A percentile compares a stretch with the other conserved stretches of the same genome.
Evolutionary conservation across 352 stramenopile genomes (phyloP).

Genomic region (Halophytophthora batemanensis): DNA sequence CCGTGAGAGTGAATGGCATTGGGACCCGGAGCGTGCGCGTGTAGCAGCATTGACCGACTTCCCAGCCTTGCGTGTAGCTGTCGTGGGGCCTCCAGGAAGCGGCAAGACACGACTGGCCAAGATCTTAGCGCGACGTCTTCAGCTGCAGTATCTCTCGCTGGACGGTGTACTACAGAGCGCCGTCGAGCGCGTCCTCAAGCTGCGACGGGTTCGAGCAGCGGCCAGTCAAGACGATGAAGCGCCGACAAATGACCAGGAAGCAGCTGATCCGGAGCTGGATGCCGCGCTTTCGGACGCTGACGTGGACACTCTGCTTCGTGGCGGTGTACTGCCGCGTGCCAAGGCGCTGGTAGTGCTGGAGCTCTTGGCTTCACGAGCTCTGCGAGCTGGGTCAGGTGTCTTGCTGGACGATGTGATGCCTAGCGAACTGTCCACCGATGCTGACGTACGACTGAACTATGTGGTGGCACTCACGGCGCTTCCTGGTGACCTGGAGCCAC

Average conservation of each 20-base stretch:
- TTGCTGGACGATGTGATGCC: conserved; percentile 66
- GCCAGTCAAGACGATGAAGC: background rate
- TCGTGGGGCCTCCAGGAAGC: conserved; percentile 53
- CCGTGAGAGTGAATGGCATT: conserved; percentile 20
- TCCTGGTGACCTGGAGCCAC: conserved; percentile 32
- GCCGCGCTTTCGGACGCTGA: background rate
- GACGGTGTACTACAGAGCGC: conserved; percentile 39
- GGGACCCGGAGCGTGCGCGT: conserved; percentile 42
- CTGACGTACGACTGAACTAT: conserved; percentile 38
- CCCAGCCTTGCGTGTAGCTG: conserved; percentile 40
- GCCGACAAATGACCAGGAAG: no score
- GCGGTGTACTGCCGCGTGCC: no score
- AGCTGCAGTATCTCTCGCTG: conserved; percentile 50
- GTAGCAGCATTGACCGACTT: conserved; percentile 34
- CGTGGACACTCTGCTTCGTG: background rate
- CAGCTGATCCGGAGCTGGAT: background rate
- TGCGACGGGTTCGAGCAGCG: conserved; percentile 6
- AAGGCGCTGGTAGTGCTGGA: background rate
- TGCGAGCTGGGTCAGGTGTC: conserved; percentile 46
- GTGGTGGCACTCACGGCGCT: conserved; percentile 49
- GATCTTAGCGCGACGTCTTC: conserved; percentile 38
- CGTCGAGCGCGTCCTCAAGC: conserved; percentile 22
- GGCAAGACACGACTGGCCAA: conserved; percentile 58
- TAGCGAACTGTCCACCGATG: conserved; percentile 25
- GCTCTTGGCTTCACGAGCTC: background rate